Percentiles rank a stretch among this genome's conserved stretches.
These are phyloP conservation scores for Globisporangium yorkense DNA, from an alignment of 352 stramenopile genomes.

Conservation along the genomic window DNA sequence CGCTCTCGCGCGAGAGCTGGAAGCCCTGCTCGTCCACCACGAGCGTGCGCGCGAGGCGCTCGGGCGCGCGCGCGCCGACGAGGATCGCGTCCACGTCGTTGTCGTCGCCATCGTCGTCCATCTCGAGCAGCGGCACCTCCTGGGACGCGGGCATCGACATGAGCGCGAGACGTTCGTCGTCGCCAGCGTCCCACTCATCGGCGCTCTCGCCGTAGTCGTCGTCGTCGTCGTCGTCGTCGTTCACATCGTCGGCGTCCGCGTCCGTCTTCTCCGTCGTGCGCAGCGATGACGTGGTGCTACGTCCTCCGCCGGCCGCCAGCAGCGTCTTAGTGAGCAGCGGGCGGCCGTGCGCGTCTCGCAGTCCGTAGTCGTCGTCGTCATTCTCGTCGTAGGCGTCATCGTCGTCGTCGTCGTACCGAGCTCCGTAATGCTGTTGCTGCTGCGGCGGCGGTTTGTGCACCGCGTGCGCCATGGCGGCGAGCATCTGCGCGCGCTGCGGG, in stretches of 20 bases:
- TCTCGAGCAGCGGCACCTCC: constrained; percentile 40
- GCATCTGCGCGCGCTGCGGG: constrained; percentile 41
- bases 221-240: constrained; percentile 12
- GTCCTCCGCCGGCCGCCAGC: background rate
- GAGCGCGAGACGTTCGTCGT: constrained; percentile 15
- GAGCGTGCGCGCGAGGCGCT: constrained; percentile 46
- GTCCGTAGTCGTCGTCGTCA: background rate
- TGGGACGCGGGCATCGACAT: constrained; percentile 35
- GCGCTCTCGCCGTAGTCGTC: constrained; percentile 11
- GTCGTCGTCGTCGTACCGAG: constrained; percentile 1
- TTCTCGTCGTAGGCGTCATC: background rate
- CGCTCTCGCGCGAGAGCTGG: constrained; percentile 41
- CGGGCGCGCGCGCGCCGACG: constrained; percentile 25
- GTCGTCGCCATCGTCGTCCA: constrained; percentile 37
- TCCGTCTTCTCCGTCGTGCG: constrained; percentile 15
- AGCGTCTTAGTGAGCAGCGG: constrained; percentile 1
- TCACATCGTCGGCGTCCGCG: constrained; percentile 8
- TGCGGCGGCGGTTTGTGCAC: background rate
- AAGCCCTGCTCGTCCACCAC: constrained; percentile 70
- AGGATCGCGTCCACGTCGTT: constrained; percentile 57
- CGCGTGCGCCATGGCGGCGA: constrained; percentile 23
- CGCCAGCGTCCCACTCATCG: constrained; percentile 16
- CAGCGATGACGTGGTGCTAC: constrained; percentile 13
- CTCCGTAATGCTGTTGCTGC: background rate
- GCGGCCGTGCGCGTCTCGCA: background rate